Percentiles rank a stretch among this genome's conserved stretches.
Conservation (phyloP, 2,329 filamentous ascomycete species). For the Westerdykella sp. region DNA sequence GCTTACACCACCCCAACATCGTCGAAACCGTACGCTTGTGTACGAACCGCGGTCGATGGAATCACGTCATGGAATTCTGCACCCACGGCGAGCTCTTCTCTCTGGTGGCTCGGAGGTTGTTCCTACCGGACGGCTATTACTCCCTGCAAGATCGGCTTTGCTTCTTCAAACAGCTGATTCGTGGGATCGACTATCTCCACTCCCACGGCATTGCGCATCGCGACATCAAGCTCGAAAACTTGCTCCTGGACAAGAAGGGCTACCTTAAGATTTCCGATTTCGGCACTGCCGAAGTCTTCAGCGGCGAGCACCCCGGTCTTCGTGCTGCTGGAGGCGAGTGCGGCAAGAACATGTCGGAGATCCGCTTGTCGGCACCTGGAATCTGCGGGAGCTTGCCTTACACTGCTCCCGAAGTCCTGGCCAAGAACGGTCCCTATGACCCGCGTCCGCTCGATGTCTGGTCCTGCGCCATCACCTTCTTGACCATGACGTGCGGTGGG, state of each 20-base stretch:
- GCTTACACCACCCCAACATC: slow-evolving; percentile 78
- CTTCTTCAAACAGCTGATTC: slow-evolving; percentile 82
- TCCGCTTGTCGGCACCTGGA: slow-evolving; percentile 68
- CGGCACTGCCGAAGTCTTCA: slow-evolving; percentile 81
- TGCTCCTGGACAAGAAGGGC: slow-evolving; percentile 71
- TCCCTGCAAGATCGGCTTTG: slow-evolving; percentile 65
- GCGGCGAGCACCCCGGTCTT: slow-evolving; percentile 71
- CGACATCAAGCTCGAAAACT: slow-evolving; percentile 85
- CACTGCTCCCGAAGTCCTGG: slow-evolving; percentile 77
- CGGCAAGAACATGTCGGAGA: slow-evolving; percentile 63
- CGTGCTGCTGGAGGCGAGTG: slow-evolving; percentile 67
- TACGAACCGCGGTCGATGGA: slow-evolving; percentile 67
- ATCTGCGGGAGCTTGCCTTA: slow-evolving; percentile 83
- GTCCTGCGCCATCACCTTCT: slow-evolving; percentile 77
- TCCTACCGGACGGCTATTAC: slow-evolving; percentile 51
- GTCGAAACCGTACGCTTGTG: slow-evolving; percentile 74
- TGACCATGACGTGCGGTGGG: slow-evolving; percentile 66
- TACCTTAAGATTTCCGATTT: slow-evolving; percentile 90
- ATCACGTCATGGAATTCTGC: slow-evolving; percentile 92
- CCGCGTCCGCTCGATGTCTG: slow-evolving; percentile 78
- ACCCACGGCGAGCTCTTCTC: slow-evolving; percentile 72
- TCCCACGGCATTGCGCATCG: slow-evolving; percentile 80
- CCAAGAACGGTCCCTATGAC: slow-evolving; percentile 62
- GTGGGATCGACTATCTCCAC: slow-evolving; percentile 77
- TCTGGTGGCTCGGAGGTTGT: slow-evolving; percentile 57